Conservation (phyloP, 2,329 filamentous ascomycete genomes). For the Colletotrichum sp. region DNA sequence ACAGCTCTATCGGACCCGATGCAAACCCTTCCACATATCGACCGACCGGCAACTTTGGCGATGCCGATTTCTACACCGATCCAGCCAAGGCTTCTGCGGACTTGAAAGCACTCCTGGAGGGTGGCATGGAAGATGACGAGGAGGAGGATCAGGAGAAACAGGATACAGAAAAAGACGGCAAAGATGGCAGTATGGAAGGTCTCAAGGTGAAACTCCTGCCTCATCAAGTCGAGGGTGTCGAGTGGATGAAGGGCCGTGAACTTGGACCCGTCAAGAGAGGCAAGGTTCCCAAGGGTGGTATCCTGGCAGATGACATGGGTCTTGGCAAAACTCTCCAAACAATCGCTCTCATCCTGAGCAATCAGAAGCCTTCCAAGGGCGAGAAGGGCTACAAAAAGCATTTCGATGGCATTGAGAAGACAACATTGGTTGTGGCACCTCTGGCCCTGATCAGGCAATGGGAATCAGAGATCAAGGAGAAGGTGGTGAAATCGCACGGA, state of each 20-base stretch:
- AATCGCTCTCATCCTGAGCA: constrained; percentile 84
- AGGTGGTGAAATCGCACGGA: constrained; percentile 71
- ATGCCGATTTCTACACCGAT: constrained; percentile 70
- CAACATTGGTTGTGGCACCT: constrained; percentile 90
- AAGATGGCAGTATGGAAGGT: constrained; percentile 70
- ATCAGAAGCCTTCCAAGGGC: constrained; percentile 71
- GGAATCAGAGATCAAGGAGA: constrained; percentile 91
- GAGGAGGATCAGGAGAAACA: constrained; percentile 57
- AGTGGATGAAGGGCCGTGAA: constrained; percentile 95
- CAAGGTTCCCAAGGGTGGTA: constrained; percentile 85
- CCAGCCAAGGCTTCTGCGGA: constrained; percentile 75
- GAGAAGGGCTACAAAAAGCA: constrained; percentile 69
- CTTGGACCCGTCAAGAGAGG: constrained; percentile 84
- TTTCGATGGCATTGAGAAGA: constrained; percentile 72
- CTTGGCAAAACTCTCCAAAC: constrained; percentile 96
- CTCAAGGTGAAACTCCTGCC: constrained; percentile 88
- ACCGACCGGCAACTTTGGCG: constrained; percentile 32
- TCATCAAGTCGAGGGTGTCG: constrained; percentile 91
- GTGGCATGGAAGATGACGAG: constrained; percentile 77
- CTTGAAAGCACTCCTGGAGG: constrained; percentile 82
- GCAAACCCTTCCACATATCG: constrained; percentile 35
- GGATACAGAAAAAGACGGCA: constrained; percentile 29
- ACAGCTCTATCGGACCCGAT: constrained; percentile 45
- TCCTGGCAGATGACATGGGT: constrained; percentile 97
- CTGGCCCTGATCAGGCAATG: constrained; percentile 95